Evolutionary conservation across 768 basidiomycete species (phyloP), one percentile per base, ranked within the genome.

Genomic region (Lactarius akahatsu): DNA sequence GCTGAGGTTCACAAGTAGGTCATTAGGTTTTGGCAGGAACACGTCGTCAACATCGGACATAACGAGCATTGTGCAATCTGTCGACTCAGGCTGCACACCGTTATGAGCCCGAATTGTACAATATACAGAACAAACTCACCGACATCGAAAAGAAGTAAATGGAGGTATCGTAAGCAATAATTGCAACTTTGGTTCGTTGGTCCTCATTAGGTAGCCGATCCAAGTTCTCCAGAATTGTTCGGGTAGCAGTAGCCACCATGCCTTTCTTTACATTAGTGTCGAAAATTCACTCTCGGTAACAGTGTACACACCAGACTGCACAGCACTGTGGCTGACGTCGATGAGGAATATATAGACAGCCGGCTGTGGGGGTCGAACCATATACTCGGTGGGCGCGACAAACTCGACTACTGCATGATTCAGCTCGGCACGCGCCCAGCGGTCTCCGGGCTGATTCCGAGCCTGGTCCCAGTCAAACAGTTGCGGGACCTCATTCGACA

Each of bases 401-500:
- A 88, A 99, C 76, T 99, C 97, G 59, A 99, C 93, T n/a, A 89
- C 91, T 41, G 89, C 86, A 75, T 92, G 87, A 73, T 97, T 98
- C 61, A 99, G 83, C 78, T 99, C 97, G 1, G 92, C 87, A 67
- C 97, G 88, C 32, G 85, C 80, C 96, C 97, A 99, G 63, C 97
- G 81, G 77, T 99, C 97, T 15, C 93, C 96, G 36, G 95, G 96
- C 76, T 94, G 91, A 74, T 96, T 97, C 69, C 86, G 87, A 61
- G 83, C 85, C 77, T 95, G 92, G 76, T 99, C 94, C 97, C 97
- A 99, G 75, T 99, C 97, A 74, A 98, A 98, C 60, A 97, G 81
- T 72, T 98, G 96, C 28, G 97, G 97, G 0, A 98, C 96, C 77
- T 98, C 97, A 76, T 98, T 99, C 50, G 93, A 91, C 84, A 98